Evolutionary conservation across 1,284 basidiomycete species (phyloP), one percentile per base, ranked within the genome.

Genomic region (Mixia osmundae): DNA sequence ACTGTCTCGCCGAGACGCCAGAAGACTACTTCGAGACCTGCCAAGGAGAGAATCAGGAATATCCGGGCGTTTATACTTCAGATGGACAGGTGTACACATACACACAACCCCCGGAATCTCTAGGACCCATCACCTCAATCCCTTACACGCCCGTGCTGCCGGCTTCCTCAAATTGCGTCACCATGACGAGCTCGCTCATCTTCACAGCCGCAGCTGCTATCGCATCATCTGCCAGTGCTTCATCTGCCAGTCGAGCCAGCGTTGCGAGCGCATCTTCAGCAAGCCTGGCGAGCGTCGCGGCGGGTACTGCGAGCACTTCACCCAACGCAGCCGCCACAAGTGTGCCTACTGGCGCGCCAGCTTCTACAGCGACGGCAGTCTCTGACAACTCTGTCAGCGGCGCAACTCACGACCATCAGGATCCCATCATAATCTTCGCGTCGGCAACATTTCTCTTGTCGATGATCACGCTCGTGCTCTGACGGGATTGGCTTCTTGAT

Each of bases 131-230:
- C 50, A 55, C 55, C 27, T 61, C 61, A 6, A 59, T 74, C 25
- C 72, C 74, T 0, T 78, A 73, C 58, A 60, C 60, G 0, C 59
- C 73, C 8, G 53, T 51, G 6, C 54, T 70, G 22, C 72, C 76
- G 6, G 55, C 67, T 1, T 66, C 65, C 19, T 69, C 67, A 32
- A 67, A 67, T 56, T 80, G 76, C 52, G 58, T 61, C 19, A 63
- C 65, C 1, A 69, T 62, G 54, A 48, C 59, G 18, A 71, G 67
- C 12, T 48, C 64, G 1, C 62, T 59, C 15, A 58, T 77, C 19
- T 77, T 57, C 56, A 60, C 55, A 4, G 42, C 29, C 5, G 37
- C 30, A 23, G 43, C 29, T 37, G 45, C 25, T 39, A 38, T 43
- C 39, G 33, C 30, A 38, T 28, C 48, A 5, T 26, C 51, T 18